Conservation (phyloP, 129 eudicot genomes). For the Tagetes patula region DNA sequence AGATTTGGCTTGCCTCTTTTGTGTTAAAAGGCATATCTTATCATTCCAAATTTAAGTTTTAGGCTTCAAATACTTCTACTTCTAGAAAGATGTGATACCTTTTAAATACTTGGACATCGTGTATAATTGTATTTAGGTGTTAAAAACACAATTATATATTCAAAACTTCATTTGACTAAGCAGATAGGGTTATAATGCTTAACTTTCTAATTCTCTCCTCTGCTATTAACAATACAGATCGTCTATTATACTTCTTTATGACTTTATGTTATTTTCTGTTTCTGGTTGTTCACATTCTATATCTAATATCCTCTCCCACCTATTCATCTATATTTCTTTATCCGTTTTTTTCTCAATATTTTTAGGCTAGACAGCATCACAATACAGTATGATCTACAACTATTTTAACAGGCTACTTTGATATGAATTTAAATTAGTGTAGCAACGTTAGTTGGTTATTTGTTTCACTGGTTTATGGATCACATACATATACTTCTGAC, state of each 20-base stretch:
- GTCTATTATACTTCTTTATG: neutral
- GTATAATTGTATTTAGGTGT: neutral
- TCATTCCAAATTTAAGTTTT: neutral
- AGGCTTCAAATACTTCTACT: neutral
- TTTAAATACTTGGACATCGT: neutral
- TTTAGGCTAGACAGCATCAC: neutral
- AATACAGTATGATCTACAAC: slow-evolving; percentile 8
- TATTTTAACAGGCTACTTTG: slow-evolving; percentile 4
- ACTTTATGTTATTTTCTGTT: neutral
- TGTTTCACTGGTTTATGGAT: too few species aligned
- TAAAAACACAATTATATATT: neutral
- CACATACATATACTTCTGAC: neutral
- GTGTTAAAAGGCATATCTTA: neutral
- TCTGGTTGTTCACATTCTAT: slow-evolving; percentile 1
- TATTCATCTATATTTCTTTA: neutral
- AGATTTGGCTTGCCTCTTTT: neutral
- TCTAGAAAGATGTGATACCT: slow-evolving; percentile 9
- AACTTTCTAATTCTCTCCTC: too few species aligned
- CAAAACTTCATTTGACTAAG: neutral
- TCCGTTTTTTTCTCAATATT: slow-evolving; percentile 3
- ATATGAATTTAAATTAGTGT: neutral
- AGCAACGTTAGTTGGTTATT: neutral
- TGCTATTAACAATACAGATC: neutral
- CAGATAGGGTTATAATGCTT: too few species aligned
- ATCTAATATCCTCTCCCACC: neutral